These are phyloP conservation scores for Periconia sp. DNA, from an alignment of 2,329 filamentous ascomycete species.

Conservation along the genomic window DNA sequence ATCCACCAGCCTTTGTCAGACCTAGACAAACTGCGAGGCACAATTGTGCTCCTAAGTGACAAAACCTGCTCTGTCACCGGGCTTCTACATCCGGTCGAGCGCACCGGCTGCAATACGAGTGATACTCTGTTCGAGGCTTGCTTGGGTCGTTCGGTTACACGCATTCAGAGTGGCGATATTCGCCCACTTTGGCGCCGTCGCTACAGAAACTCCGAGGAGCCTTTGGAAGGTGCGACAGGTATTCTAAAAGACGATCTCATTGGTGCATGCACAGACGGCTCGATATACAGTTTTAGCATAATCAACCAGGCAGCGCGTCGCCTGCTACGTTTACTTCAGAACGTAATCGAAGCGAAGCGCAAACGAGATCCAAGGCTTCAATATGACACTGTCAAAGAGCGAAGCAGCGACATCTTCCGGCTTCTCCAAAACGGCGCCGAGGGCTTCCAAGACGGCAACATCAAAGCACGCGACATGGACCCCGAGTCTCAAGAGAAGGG, in stretches of 20 bases:
- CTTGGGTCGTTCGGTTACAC: constrained; percentile 49
- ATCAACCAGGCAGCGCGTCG: constrained; percentile 68
- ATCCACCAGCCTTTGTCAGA: neutral
- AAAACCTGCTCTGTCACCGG: constrained; percentile 39
- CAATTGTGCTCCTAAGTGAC: constrained; percentile 41
- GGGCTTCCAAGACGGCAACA: constrained; percentile 22
- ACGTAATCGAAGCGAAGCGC: constrained; percentile 53
- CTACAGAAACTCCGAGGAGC: constrained; percentile 13
- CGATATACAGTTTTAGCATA: constrained; percentile 65
- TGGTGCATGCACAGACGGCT: constrained; percentile 59
- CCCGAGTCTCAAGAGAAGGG: constrained; percentile 26
- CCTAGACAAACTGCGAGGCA: constrained; percentile 7
- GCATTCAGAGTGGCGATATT: constrained; percentile 59
- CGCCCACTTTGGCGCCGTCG: constrained; percentile 43
- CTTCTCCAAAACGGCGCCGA: constrained; percentile 29
- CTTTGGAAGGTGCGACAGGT: constrained; percentile 33
- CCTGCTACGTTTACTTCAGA: constrained; percentile 76
- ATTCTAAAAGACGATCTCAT: constrained; percentile 56
- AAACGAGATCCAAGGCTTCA: constrained; percentile 18
- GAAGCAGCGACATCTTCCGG: constrained; percentile 25
- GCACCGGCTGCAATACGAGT: constrained; percentile 29
- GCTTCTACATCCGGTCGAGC: constrained; percentile 30
- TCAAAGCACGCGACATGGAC: constrained; percentile 30
- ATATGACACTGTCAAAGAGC: constrained; percentile 17
- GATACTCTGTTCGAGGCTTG: constrained; percentile 49